These are phyloP conservation scores for Cynanchum wilfordii DNA, from an alignment of 257 asterid genomes.

Conservation along the genomic window DNA sequence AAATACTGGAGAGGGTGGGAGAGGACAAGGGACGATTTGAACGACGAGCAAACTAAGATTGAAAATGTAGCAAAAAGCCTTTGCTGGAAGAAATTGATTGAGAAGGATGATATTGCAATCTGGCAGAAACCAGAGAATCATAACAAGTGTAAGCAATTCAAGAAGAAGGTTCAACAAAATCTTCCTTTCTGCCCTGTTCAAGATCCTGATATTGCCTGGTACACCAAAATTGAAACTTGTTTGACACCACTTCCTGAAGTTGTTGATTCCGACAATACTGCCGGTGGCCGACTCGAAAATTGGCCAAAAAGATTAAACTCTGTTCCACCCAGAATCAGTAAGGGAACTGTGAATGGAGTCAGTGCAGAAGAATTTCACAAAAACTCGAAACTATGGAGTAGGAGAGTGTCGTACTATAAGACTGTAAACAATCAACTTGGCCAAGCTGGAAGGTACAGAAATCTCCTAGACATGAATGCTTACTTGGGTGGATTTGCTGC, in stretches of 20 bases:
- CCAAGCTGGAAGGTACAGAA: conserved; percentile 62
- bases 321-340: conserved; percentile 63
- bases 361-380: conserved; percentile 31
- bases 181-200: conserved; percentile 47
- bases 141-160: conserved; percentile 30
- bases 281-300: conserved; percentile 62
- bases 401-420: conserved; percentile 64
- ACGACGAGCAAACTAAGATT: conserved; percentile 66
- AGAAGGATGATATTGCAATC: conserved; percentile 69
- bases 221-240: conserved; percentile 58
- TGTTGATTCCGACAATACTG: conserved; percentile 24
- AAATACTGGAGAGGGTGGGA: conserved; percentile 82
- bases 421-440: conserved; percentile 53
- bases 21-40: conserved; percentile 58
- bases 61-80: conserved; percentile 59
- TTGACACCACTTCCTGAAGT: conserved; percentile 73
- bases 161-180: conserved; percentile 17
- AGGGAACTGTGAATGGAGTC: conserved; percentile 46
- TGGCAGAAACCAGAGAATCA: conserved; percentile 86
- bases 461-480: conserved; percentile 79
- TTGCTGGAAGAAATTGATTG: conserved; percentile 81
- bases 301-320: conserved; percentile 65
- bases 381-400: conserved; percentile 56
- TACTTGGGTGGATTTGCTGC: conserved; percentile 88
- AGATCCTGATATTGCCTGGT: conserved; percentile 76